Percentiles rank a stretch among this genome's conserved stretches.
Conservation (phyloP, 345 rosid species). For the Nasturtium officinale region DNA sequence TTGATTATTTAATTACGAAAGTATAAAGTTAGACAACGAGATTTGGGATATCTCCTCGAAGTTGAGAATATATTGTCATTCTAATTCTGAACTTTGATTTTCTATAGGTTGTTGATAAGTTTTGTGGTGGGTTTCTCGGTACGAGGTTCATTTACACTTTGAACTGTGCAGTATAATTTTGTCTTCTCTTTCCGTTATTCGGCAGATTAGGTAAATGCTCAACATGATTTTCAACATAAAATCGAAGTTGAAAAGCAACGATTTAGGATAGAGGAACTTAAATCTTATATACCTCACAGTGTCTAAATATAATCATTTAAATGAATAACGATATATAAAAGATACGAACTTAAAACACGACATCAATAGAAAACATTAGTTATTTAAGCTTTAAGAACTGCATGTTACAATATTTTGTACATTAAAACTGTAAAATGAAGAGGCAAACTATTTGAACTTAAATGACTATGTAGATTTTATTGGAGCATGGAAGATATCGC, state of each 20-base stretch:
- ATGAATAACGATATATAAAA: neutral
- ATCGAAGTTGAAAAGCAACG: neutral
- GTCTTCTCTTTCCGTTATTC: neutral
- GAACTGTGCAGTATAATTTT: constrained; percentile 5
- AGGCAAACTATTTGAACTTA: neutral
- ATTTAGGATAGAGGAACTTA: neutral
- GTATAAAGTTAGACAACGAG: constrained; percentile 24
- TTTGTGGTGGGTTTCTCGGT: constrained; percentile 41
- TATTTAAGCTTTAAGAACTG: too few relatives aligned
- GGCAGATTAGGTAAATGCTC: constrained; percentile 14
- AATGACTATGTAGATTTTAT: neutral
- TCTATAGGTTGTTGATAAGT: constrained; percentile 34
- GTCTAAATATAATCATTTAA: neutral
- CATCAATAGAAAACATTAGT: neutral
- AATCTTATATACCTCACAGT: neutral
- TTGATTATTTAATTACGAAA: neutral
- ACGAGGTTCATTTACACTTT: constrained; percentile 39
- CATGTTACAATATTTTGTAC: too few relatives aligned
- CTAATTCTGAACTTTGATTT: constrained; percentile 13
- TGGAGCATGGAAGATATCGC: neutral
- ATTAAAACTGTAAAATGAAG: too few relatives aligned
- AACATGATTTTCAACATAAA: constrained; percentile 18
- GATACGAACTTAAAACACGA: too few relatives aligned
- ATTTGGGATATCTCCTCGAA: constrained; percentile 36
- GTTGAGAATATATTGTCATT: constrained; percentile 17